phyloP scores from a whole-genome alignment of 225 moss, liverwort and hornwort genomes.

The Asterella californica region DNA sequence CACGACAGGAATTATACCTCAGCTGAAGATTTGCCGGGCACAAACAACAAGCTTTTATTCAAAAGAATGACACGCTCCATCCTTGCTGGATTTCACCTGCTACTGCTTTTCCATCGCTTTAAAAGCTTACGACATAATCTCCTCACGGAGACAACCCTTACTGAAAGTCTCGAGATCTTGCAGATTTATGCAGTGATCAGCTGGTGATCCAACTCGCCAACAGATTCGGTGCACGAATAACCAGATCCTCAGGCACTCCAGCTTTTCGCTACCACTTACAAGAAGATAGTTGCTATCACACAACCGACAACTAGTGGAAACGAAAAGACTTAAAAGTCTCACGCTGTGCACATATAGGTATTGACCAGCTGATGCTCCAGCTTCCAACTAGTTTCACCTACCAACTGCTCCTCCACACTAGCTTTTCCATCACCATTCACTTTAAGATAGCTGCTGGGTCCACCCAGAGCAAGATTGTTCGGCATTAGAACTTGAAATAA shows the following conservation, averaged over 20 bases:
- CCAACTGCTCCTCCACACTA: not conserved
- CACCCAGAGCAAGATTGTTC: not conserved
- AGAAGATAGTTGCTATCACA: not conserved
- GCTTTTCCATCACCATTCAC: not conserved
- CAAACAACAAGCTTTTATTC: not conserved
- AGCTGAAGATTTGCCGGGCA: not conserved
- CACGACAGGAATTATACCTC: not conserved
- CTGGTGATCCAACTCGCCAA: not conserved
- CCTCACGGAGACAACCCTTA: not conserved
- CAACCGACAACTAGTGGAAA: too few relatives aligned
- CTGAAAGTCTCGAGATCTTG: not conserved
- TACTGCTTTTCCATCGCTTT: not conserved
- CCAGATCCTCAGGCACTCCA: not conserved
- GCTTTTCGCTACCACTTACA: not conserved
- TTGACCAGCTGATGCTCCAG: too few relatives aligned
- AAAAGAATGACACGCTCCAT: not conserved
- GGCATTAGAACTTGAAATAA: not conserved
- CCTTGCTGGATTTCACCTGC: not conserved
- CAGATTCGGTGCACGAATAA: not conserved
- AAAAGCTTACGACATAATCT: not conserved
- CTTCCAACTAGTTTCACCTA: not conserved
- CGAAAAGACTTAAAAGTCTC: not conserved
- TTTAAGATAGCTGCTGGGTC: not conserved
- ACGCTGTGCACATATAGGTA: not conserved
- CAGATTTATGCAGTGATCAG: not conserved